Base-by-base conservation (phyloP, 106 monocot genomes). In the Dendrobium chrysotoxum region DNA sequence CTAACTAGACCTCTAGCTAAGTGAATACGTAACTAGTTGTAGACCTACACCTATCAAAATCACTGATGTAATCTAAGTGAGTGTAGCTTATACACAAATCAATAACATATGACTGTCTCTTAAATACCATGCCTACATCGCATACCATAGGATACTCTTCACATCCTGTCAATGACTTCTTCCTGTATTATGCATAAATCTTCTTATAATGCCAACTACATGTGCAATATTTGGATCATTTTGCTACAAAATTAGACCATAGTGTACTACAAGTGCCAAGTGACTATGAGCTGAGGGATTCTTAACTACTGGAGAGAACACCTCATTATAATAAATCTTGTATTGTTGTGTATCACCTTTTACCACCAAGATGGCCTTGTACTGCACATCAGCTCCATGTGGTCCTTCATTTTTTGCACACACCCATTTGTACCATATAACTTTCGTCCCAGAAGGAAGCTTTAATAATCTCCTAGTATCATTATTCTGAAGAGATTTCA, bases 11-110 rank as follows among this genome's bases (percentile, higher is more conserved):
- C 68, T 84, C 80, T 80, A 77, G 55, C 68, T 40, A 13, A 68
- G 66, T 80, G 67, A 84, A 84, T 5, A 77, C 13, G 80, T 79
- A 83, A 4, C 44, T 11, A 16, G 79, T 75, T 31, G 79, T 23
- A 45, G 79, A 65, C 23, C 75, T 64, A 46, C n/a, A 28, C n/a
- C 15, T 75, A 58, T 84, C 64, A 16, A 79, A 1, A 75, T 84
- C 64, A 13, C 79, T 30, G 7, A 12, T 53, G 54, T 25, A 83
- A 42, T 83, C 2, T 21, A 7, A 53, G 41, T 83, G 11, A 4
- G 4, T 25, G 9, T 53, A 57, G 1, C 67, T 0, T 28, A 67
- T 9, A 67, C 9, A 67, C 2, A 67, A 67, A 11, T 28, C 28
- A 67, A 28, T 25, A 67, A 10, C 2, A 28, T 25, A 67, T 11